Conservation (phyloP, 2,329 filamentous ascomycete genomes). For the Emmonsia crescens region DNA sequence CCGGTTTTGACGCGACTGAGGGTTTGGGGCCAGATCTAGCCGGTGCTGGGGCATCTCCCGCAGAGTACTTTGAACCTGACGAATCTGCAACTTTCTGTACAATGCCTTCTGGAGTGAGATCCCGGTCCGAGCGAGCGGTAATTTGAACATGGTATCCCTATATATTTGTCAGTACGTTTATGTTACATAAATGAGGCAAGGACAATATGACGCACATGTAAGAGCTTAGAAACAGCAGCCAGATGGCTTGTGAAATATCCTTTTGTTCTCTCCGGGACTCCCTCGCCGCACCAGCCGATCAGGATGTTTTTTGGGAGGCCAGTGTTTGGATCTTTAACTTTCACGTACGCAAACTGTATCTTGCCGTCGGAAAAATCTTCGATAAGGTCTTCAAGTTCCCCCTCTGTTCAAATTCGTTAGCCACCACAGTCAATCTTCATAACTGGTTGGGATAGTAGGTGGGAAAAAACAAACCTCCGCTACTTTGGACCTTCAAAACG, state of each 20-base stretch:
- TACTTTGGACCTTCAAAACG: conserved; percentile 84
- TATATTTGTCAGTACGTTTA: conserved; percentile 9
- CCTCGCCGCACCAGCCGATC: conserved; percentile 94
- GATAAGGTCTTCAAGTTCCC: conserved; percentile 77
- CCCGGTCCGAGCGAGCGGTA: conserved; percentile 81
- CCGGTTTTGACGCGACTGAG: conserved; percentile 77
- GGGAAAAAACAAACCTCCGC: conserved; percentile 54
- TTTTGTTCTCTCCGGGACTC: conserved; percentile 95
- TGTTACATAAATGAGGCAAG: neutral
- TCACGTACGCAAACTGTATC: conserved; percentile 93
- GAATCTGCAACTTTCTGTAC: conserved; percentile 90
- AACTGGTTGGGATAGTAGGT: neutral
- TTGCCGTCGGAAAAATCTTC: conserved; percentile 96
- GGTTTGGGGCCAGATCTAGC: conserved; percentile 41
- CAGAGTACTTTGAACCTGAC: conserved; percentile 87
- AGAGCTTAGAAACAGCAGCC: conserved; percentile 75
- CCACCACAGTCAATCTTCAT: neutral
- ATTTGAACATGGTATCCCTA: conserved; percentile 94
- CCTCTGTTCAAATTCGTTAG: conserved; percentile 49
- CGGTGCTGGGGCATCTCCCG: conserved; percentile 48
- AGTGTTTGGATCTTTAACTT: conserved; percentile 91
- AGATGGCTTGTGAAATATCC: conserved; percentile 97
- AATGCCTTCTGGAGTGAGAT: conserved; percentile 78
- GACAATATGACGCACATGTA: conserved; percentile 50
- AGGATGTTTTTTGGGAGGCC: conserved; percentile 81